A percentile compares a stretch with the other conserved stretches of the same genome.
These are phyloP conservation scores for Saccharum hybrid DNA, from an alignment of 202 grass and related monocot species.

Conservation along the genomic window DNA sequence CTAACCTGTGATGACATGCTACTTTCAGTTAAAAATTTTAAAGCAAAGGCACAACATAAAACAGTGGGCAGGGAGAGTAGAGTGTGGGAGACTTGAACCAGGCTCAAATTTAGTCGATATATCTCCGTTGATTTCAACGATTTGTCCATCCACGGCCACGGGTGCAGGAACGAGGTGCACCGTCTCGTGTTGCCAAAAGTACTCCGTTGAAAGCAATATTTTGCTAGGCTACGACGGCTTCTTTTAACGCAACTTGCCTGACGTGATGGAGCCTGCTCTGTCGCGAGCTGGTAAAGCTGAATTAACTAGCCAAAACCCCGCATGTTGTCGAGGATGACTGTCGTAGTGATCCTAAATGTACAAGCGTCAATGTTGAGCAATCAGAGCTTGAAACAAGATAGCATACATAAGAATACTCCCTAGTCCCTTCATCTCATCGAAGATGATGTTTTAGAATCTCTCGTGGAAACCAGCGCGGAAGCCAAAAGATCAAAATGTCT, in stretches of 20 bases:
- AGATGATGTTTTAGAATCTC: too few relatives aligned
- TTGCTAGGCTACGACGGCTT: not conserved
- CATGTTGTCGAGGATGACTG: not conserved
- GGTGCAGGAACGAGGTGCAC: not conserved
- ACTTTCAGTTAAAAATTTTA: not conserved
- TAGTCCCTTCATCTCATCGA: too few relatives aligned
- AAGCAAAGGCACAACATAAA: not conserved
- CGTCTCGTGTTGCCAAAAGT: not conserved
- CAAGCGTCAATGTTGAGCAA: not conserved
- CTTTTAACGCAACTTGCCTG: conserved; percentile 3
- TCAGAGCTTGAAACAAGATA: not conserved
- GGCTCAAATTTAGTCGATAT: not conserved
- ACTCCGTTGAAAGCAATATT: not conserved
- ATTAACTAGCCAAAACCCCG: not conserved
- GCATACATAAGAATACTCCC: too few relatives aligned
- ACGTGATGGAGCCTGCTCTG: not conserved
- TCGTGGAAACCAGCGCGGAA: too few relatives aligned
- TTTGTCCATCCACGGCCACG: not conserved
- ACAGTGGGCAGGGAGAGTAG: not conserved
- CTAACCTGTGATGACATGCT: too few relatives aligned
- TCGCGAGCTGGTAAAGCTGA: not conserved
- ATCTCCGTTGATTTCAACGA: not conserved
- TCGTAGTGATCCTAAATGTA: not conserved
- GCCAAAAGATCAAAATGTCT: too few relatives aligned
- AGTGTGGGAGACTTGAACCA: not conserved